Evolutionary conservation across 306 rosid genomes (phyloP).

Genomic region (Vigna trinervia): DNA sequence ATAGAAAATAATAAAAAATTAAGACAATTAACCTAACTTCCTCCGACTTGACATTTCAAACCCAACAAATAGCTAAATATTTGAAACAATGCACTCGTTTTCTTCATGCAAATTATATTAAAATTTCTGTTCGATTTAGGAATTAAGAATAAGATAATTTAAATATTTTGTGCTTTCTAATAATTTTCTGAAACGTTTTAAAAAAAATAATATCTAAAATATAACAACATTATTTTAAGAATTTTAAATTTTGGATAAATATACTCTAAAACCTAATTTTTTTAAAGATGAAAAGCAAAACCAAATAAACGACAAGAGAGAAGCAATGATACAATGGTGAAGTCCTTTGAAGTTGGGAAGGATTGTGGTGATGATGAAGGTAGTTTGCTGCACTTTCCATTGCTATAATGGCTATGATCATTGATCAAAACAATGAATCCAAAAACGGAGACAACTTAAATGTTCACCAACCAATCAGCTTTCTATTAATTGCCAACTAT

Average conservation of each 20-base stretch:
- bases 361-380: constrained; percentile 28
- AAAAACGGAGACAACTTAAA: constrained; percentile 42
- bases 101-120: too few species aligned
- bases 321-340: background rate
- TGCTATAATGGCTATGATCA: constrained; percentile 39
- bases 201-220: too few species aligned
- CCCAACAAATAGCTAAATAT: background rate
- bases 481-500: constrained; percentile 3
- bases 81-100: too few species aligned
- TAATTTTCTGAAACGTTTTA: too few species aligned
- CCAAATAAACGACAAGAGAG: background rate
- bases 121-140: too few species aligned
- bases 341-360: constrained; percentile 6
- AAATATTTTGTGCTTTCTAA: too few species aligned
- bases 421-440: constrained; percentile 41
- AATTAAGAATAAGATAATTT: too few species aligned
- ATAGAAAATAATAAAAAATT: background rate
- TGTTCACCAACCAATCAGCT: constrained; percentile 37
- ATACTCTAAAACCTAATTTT: background rate
- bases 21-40: background rate
- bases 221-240: too few species aligned
- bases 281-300: background rate
- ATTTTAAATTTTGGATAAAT: too few species aligned
- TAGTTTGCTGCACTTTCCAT: constrained; percentile 19
- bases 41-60: background rate